Percentiles rank a stretch among this genome's conserved stretches.
phyloP scores from a whole-genome alignment of 2,329 filamentous ascomycete genomes.

The Colletotrichum sp. region DNA sequence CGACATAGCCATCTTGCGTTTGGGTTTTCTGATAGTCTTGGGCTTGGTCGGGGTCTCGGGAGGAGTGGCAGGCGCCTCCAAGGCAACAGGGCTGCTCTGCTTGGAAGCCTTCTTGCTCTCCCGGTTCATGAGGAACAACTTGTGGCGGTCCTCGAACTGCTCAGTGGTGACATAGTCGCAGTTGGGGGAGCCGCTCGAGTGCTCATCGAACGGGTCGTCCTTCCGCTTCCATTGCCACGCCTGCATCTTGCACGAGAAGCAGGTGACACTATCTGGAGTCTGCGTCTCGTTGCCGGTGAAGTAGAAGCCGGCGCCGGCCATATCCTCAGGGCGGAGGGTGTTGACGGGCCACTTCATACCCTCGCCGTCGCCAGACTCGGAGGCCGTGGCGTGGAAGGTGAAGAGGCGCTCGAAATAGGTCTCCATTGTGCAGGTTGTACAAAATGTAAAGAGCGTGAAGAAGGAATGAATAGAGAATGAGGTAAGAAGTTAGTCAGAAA shows the following conservation, averaged over 20 bases:
- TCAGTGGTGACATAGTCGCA: not conserved
- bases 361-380: not conserved
- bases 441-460: too few relatives aligned
- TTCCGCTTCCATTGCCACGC: constrained; percentile 6
- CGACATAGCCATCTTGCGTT: not conserved
- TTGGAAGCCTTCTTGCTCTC: not conserved
- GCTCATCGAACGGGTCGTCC: constrained; percentile 2
- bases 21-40: too few relatives aligned
- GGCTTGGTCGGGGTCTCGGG: not conserved
- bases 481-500: too few relatives aligned
- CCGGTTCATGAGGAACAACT: not conserved
- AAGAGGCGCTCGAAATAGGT: not conserved
- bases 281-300: not conserved
- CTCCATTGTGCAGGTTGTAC: not conserved
- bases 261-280: not conserved
- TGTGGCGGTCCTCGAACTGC: not conserved
- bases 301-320: not conserved
- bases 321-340: not conserved
- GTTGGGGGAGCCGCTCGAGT: not conserved
- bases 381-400: not conserved
- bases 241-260: not conserved
- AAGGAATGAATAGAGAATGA: too few relatives aligned
- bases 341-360: not conserved
- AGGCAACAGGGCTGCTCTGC: fast-evolving
- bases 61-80: not conserved